A percentile compares a stretch with the other conserved stretches of the same genome.
Conservation (phyloP, 805 yeast species). For the Pichia paraexigua region DNA sequence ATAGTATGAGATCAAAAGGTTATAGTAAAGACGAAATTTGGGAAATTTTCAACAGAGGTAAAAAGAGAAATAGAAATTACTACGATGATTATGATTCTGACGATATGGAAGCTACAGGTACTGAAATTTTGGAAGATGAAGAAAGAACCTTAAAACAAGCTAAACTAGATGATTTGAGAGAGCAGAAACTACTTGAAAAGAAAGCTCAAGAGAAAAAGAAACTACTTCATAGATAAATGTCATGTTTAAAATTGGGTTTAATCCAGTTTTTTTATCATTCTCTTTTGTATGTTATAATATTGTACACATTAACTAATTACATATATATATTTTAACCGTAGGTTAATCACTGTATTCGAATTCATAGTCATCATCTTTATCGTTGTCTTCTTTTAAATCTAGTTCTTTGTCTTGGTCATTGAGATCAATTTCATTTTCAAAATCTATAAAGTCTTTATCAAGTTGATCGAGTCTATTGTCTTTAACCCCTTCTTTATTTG, state of each 20-base stretch:
- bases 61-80: constrained; percentile 40
- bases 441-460: too few relatives aligned
- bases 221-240: constrained; percentile 1
- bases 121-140: constrained; percentile 82
- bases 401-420: not conserved
- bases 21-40: constrained; percentile 85
- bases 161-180: constrained; percentile 65
- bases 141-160: constrained; percentile 60
- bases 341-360: constrained; percentile 35
- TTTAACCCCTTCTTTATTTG: constrained; percentile 1
- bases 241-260: not conserved
- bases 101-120: constrained; percentile 94
- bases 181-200: constrained; percentile 50
- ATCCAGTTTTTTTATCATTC: not conserved
- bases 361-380: constrained; percentile 27
- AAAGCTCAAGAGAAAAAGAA: constrained; percentile 36
- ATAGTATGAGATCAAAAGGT: constrained; percentile 27
- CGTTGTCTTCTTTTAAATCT: not conserved
- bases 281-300: not conserved
- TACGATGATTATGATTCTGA: constrained; percentile 38
- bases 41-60: constrained; percentile 71
- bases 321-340: not conserved
- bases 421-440: constrained; percentile 36
- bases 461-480: too few relatives aligned
- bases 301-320: not conserved